Percentiles rank a stretch among this genome's conserved stretches.
Evolutionary conservation across 108 stramenopile genomes (phyloP).

Genomic region (Skeletonema costatum): DNA sequence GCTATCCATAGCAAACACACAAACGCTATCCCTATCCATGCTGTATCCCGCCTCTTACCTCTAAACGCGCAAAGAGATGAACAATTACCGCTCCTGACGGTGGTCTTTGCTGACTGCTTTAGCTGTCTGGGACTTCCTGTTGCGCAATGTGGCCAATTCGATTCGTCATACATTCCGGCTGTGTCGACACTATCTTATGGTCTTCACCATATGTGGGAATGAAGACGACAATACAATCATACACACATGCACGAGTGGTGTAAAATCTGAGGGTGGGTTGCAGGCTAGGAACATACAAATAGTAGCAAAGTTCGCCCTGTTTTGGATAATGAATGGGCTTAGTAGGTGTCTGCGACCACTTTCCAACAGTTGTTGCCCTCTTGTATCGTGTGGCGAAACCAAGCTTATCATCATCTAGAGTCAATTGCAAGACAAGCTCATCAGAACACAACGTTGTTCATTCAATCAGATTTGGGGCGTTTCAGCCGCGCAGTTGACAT

Average conservation of each 20-base stretch:
- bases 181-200: too few relatives aligned
- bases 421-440: background rate
- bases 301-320: constrained; percentile 6
- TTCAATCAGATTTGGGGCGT: background rate
- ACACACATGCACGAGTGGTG: background rate
- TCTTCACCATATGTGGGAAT: too few relatives aligned
- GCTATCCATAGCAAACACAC: too few relatives aligned
- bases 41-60: too few relatives aligned
- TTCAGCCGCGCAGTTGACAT: background rate
- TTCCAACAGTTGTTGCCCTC: background rate
- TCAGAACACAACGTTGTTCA: background rate
- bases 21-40: too few relatives aligned
- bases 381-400: background rate
- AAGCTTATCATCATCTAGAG: background rate
- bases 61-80: too few relatives aligned
- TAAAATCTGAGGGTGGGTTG: background rate
- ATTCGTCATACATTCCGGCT: too few relatives aligned
- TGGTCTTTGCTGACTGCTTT: too few relatives aligned
- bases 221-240: background rate
- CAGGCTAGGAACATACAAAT: background rate
- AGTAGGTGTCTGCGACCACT: background rate
- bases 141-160: too few relatives aligned
- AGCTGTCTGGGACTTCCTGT: too few relatives aligned
- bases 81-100: too few relatives aligned
- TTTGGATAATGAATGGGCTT: constrained; percentile 27